Evolutionary conservation across 176 grass and related monocot genomes (phyloP), one percentile per base, ranked within the genome.

Genomic region (Eleusine indica): DNA sequence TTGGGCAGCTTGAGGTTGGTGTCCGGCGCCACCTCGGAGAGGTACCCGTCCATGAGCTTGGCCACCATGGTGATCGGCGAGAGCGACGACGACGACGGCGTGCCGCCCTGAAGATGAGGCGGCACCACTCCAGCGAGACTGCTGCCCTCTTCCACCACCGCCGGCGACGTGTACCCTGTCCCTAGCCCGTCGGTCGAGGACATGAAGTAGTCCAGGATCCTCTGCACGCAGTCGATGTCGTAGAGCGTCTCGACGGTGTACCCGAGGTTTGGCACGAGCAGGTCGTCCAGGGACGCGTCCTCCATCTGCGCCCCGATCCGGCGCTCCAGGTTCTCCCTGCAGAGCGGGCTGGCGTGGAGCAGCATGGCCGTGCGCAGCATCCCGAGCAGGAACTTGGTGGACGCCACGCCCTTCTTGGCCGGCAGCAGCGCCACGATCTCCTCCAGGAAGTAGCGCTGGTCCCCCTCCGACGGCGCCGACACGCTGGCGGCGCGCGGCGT

Each of bases 151-250:
- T 90, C 89, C 9, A 46, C 82, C 83, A 69, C 37, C 29, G 54
- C 90, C 30, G 81, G 80, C 25, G 92, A 88, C 70, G 88, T 84
- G 74, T 61, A 88, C 62, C 82, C 80, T 0, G 79, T 87, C 63
- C 80, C 83, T 29, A 79, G 73, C 56, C 88, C 84, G 72, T 92
- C 89, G 46, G 80, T 84, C 0, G 86, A 84, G 70, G 86, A 80
- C 92, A 97, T 94, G 86, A 97, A 97, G 77, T 97, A 91, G 51
- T 94, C 92, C 2, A 97, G 86, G 44, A 97, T 92, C 80, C 94
- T 70, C 77, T 97, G 94, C 73, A 97, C 83, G 81, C 92, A 92
- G 74, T 94, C 94, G 42, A 97, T 88, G 77, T 97, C 94, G 49
- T 97, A 97, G 7, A 94, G 81, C 38, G 92, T 90, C 77, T 94